These are phyloP conservation scores for Phytopythium vexans DNA, from an alignment of 352 stramenopile species.

Conservation along the genomic window DNA sequence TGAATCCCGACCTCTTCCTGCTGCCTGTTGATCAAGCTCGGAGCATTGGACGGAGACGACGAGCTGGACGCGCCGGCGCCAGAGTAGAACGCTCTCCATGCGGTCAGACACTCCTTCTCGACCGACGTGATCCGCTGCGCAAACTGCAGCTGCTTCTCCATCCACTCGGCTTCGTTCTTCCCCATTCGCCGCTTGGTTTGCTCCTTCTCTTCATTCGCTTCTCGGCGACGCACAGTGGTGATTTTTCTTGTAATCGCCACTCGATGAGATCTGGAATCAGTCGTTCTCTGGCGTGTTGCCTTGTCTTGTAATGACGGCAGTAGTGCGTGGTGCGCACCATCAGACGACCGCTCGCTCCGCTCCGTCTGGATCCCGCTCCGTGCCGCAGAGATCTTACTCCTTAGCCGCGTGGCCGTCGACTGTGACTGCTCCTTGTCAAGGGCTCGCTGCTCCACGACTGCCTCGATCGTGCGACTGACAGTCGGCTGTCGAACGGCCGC, in stretches of 20 bases:
- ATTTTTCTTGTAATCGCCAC: conserved; percentile 25
- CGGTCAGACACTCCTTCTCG: conserved; percentile 50
- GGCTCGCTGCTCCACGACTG: conserved; percentile 2
- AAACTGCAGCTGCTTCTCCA: conserved; percentile 66
- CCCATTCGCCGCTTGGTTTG: conserved; percentile 17
- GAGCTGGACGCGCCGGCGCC: conserved; percentile 14
- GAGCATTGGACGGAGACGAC: conserved; percentile 3
- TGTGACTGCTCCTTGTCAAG: too few relatives aligned
- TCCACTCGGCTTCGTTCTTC: conserved; percentile 47
- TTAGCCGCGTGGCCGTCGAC: conserved; percentile 23
- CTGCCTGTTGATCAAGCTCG: conserved; percentile 38
- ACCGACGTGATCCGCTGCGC: conserved; percentile 25
- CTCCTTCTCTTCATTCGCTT: conserved; percentile 1
- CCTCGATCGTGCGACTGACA: conserved; percentile 35
- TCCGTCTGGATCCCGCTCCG: conserved; percentile 48
- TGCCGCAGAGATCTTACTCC: conserved; percentile 37
- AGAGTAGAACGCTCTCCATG: conserved; percentile 51
- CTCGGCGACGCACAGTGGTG: conserved; percentile 29
- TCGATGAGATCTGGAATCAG: not conserved
- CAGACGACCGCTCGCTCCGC: conserved; percentile 20
- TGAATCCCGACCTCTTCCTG: conserved; percentile 29
- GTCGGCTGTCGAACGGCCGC: conserved; percentile 4
- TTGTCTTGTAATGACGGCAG: conserved; percentile 11
- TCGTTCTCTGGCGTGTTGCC: not conserved
- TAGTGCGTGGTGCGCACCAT: conserved; percentile 3